Conservation (phyloP, 805 yeast genomes). For the Pichia kluyveri region DNA sequence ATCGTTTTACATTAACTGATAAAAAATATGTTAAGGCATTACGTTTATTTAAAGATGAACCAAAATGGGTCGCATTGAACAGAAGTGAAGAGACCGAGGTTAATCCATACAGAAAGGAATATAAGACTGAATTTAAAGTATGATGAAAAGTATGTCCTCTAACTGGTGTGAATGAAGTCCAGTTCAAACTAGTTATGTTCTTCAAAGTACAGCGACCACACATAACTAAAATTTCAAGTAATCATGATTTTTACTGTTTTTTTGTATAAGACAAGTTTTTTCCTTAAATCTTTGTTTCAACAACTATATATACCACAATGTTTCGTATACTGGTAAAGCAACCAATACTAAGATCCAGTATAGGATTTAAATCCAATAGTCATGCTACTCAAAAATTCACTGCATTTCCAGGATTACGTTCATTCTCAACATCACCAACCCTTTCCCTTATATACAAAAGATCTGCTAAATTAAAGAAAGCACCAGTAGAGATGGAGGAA, state of each 20-base stretch:
- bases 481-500: constrained; percentile 12
- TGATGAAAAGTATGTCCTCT: no score
- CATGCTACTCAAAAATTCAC: no score
- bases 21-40: constrained; percentile 62
- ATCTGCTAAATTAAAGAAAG: constrained; percentile 8
- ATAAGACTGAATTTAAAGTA: constrained; percentile 14
- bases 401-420: neutral
- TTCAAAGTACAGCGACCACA: no score
- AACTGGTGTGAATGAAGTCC: no score
- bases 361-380: no score
- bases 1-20: constrained; percentile 73
- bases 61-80: constrained; percentile 87
- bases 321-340: neutral
- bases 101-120: constrained; percentile 37
- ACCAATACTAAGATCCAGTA: neutral
- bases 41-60: constrained; percentile 86
- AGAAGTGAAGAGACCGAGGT: constrained; percentile 33
- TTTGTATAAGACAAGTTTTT: no score
- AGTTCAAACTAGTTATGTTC: no score
- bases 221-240: no score
- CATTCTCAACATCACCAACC: neutral
- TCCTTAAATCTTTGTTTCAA: no score
- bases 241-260: neutral
- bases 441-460: constrained; percentile 14
- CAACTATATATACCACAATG: neutral